phyloP scores from a whole-genome alignment of 768 basidiomycete species.

The Cyclocybe cylindracea region DNA sequence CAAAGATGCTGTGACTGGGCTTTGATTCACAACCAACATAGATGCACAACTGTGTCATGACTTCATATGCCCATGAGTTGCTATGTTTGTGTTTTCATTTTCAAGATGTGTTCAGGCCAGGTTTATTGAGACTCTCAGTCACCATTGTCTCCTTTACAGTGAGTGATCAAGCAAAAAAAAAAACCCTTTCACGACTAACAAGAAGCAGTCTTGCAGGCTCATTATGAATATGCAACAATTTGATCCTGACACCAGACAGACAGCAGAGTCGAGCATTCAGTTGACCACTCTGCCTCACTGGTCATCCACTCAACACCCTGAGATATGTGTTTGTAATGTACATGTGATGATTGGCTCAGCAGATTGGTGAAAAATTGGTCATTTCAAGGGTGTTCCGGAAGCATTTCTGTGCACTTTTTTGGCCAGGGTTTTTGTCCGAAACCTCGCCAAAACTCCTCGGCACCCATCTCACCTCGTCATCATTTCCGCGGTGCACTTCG shows the following conservation, averaged over 20 bases:
- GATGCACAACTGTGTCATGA: neutral
- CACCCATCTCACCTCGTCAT: too few species aligned
- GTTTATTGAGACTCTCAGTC: constrained; percentile 2
- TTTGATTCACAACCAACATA: neutral
- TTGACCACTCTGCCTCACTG: constrained; percentile 1
- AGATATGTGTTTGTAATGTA: too few species aligned
- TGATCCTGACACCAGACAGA: neutral
- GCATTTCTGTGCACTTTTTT: too few species aligned
- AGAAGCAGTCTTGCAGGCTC: constrained; percentile 1
- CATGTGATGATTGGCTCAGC: too few species aligned
- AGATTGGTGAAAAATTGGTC: too few species aligned
- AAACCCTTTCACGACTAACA: neutral
- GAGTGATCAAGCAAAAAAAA: neutral
- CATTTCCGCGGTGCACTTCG: too few species aligned
- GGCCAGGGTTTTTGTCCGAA: too few species aligned
- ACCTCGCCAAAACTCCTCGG: too few species aligned
- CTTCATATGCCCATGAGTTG: constrained; percentile 11
- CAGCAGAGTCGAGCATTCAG: neutral
- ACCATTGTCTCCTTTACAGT: constrained; percentile 9
- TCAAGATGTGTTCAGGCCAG: neutral
- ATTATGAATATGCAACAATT: constrained; percentile 3
- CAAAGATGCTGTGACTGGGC: neutral
- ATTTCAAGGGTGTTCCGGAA: too few species aligned
- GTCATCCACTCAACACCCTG: neutral
- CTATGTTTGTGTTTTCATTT: neutral